Evolutionary conservation across 805 yeast species (phyloP), one percentile per base, ranked within the genome.

Genomic region (Spathaspora hagerdaliae): DNA sequence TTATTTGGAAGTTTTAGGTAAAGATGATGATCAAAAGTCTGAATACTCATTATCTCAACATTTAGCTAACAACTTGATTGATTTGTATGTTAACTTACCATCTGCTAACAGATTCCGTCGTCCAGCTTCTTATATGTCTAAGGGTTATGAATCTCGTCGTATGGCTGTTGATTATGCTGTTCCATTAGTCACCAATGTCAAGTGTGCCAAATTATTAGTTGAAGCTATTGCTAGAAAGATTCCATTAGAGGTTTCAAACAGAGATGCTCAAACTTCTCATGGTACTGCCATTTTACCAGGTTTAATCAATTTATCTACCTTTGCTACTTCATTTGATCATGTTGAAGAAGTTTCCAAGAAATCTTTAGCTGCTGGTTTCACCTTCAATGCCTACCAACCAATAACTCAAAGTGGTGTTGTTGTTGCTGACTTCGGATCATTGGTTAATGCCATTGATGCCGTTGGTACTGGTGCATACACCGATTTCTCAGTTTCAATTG

Each of bases 121-220:
- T 71, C 99, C 99, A 50, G 97, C 99, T 45, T 86, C 92, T 51
- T 94, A 94, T 73, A 89, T 94, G 78, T 88, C 97, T 27, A 90
- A 87, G 74, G 99, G 99, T 66, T 94, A 94, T 78, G 83, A 81
- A 69, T 88, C 98, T 39, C 95, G 99, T 79, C 94, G 99, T 77
- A 87, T 94, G 98, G 99, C 99, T 56, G 97, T 94, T 54, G 99
- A 94, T 71, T 95, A 87, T 67, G 91, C 97, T 43, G 90, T 94
- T 63, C 99, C 99, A 42, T 78, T 94, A 65, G 96, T 94, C 42
- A 94, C 99, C 53, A 94, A 94, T 63, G 98, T 94, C 55, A 94
- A 94, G 73, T 85, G 91, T 76, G 99, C 99, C 51, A 94, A 94
- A 72, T 75, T 94, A 55, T 77, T 94, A 69, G 83, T 94, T 54